Evolutionary conservation across 805 yeast genomes (phyloP), one percentile per base, ranked within the genome.

Genomic region (Kluyveromyces siamensis): DNA sequence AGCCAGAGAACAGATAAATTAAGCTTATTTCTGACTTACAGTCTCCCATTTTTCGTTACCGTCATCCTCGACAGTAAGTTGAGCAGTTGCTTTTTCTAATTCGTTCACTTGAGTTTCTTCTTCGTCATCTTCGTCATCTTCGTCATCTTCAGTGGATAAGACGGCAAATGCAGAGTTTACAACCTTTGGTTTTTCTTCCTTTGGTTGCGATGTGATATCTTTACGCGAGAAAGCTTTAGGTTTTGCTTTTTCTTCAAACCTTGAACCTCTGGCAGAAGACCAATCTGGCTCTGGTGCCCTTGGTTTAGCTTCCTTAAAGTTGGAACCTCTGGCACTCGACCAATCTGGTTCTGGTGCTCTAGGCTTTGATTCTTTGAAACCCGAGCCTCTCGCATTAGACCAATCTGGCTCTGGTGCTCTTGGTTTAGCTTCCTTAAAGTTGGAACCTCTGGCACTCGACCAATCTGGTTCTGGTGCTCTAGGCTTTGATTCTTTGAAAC

Each of bases 391-490:
- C 49, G 69, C 73, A 46, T 65, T 59, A 53, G 73, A 69, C 83
- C 87, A 81, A 65, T 84, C 87, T 47, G 80, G 67, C 33, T 79
- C 78, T 43, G 79, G 78, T 58, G 74, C 56, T 51, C 64, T 61
- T 52, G 54, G 56, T 55, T 53, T 60, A 19, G 57, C 65, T 7
- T 52, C 52, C 45, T 54, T 54, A 51, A 51, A 59, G 46, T 55
- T 55, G 35, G 67, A 60, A 39, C 67, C 67, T 51, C 66, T 58
- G 49, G 75, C 72, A 46, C 73, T 56, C 50, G 72, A 69, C 75
- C 77, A 73, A 54, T 75, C 79, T 37, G 73, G 62, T 18, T 71
- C 73, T 44, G 70, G 65, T 50, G 61, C 27, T 55, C 62, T 51
- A 51, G 61, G 39, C 55, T 50, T 53, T 33, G 50, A 36, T 47